phyloP scores from a whole-genome alignment of 2,329 filamentous ascomycete species.

The Triangularia verruculosa region DNA sequence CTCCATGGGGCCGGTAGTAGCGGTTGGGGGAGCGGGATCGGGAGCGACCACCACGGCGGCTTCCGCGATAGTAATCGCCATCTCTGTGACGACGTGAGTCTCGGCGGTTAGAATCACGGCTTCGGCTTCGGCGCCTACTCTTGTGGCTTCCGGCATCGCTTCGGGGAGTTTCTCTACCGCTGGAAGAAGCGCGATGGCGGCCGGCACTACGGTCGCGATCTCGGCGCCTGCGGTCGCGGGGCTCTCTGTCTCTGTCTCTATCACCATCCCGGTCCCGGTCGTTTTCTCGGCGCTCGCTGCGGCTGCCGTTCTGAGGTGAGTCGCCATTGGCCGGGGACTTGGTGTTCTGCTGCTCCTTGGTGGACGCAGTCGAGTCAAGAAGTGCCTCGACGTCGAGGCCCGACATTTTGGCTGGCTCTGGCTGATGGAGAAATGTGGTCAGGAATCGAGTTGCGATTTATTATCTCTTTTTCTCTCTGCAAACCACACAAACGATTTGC shows the following conservation, averaged over 20 bases:
- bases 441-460: background rate
- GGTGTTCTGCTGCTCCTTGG: constrained; percentile 44
- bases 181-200: constrained; percentile 54
- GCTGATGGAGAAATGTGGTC: background rate
- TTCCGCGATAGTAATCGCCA: constrained; percentile 70
- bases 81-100: constrained; percentile 70
- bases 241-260: constrained; percentile 53
- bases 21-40: constrained; percentile 70
- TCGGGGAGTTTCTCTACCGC: constrained; percentile 62
- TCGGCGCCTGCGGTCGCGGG: constrained; percentile 52
- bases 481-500: background rate
- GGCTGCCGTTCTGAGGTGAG: constrained; percentile 47
- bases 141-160: constrained; percentile 78
- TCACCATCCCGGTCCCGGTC: constrained; percentile 36
- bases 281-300: constrained; percentile 38
- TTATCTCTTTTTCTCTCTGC: background rate
- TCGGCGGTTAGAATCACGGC: constrained; percentile 72
- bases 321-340: constrained; percentile 51
- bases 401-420: constrained; percentile 55
- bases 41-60: constrained; percentile 59
- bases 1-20: constrained; percentile 54
- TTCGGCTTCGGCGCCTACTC: constrained; percentile 77
- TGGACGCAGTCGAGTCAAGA: constrained; percentile 76
- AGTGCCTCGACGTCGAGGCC: constrained; percentile 83
- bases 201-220: constrained; percentile 47